Evolutionary conservation across 495 filamentous ascomycete species (phyloP).

Genomic region (Aspergillus coremiiformis): DNA sequence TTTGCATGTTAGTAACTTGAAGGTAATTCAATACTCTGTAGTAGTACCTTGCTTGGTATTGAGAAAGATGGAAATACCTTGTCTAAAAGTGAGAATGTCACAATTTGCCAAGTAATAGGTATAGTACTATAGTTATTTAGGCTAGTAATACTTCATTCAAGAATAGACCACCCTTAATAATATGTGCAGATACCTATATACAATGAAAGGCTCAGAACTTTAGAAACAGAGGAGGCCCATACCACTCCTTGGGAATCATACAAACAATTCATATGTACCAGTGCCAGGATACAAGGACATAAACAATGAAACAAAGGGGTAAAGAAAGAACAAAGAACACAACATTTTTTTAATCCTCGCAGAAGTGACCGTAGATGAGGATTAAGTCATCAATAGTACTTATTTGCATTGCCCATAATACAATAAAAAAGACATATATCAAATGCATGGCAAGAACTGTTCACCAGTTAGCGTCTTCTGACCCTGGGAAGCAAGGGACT

Average conservation of each 20-base stretch:
- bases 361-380: constrained; percentile 9
- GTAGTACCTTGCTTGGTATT: no score
- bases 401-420: constrained; percentile 8
- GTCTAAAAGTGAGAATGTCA: no score
- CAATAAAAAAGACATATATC: constrained; percentile 16
- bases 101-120: no score
- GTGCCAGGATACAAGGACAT: constrained; percentile 12
- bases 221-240: background rate
- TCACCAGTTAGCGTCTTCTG: background rate
- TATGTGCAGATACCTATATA: constrained; percentile 1
- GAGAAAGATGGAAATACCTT: no score
- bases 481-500: background rate
- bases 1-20: no score
- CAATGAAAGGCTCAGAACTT: background rate
- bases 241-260: constrained; percentile 23
- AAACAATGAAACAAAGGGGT: constrained; percentile 7
- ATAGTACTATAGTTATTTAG: no score
- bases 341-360: constrained; percentile 9
- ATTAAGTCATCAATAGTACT: constrained; percentile 6
- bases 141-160: no score
- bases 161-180: constrained; percentile 1
- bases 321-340: constrained; percentile 12
- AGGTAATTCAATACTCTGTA: no score
- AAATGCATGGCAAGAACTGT: constrained; percentile 44
- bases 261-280: constrained; percentile 17